Percentiles rank a stretch among this genome's conserved stretches.
phyloP scores from a whole-genome alignment of 208 protist species.

The Trypanosoma cruzi region DNA sequence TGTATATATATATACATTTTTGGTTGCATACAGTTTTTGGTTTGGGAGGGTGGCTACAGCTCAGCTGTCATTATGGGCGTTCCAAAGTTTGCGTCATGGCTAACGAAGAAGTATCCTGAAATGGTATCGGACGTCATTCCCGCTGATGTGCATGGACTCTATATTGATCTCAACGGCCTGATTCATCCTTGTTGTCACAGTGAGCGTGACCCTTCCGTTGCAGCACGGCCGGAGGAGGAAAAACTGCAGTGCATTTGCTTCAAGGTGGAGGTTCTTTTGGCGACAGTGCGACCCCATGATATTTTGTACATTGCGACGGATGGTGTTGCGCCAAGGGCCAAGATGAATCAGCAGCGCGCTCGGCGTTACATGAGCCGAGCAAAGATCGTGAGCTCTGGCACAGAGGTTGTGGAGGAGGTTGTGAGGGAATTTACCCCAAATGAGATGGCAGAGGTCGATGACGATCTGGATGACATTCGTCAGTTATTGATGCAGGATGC shows the following conservation, averaged over 20 bases:
- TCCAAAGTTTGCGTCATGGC: slow-evolving; percentile 82
- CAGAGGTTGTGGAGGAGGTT: slow-evolving; percentile 33
- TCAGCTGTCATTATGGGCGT: slow-evolving; percentile 57
- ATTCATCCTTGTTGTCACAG: slow-evolving; percentile 99
- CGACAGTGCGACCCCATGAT: slow-evolving; percentile 92
- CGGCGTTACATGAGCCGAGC: slow-evolving; percentile 83
- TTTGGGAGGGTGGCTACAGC: not conserved
- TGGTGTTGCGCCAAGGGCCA: slow-evolving; percentile 98
- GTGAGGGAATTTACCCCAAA: slow-evolving; percentile 51
- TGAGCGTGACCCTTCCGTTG: slow-evolving; percentile 74
- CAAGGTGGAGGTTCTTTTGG: slow-evolving; percentile 97
- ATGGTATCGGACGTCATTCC: slow-evolving; percentile 54
- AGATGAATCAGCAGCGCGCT: slow-evolving; percentile 99
- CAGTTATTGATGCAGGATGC: slow-evolving; percentile 40
- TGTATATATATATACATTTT: too few species aligned
- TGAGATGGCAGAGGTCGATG: slow-evolving; percentile 39
- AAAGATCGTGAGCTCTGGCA: not conserved
- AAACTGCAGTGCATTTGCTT: slow-evolving; percentile 89
- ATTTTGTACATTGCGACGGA: slow-evolving; percentile 98
- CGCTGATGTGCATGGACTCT: slow-evolving; percentile 80
- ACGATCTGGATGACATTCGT: slow-evolving; percentile 56
- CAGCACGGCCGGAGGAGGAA: slow-evolving; percentile 64
- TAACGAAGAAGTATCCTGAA: slow-evolving; percentile 77
- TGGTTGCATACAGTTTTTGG: too few species aligned
- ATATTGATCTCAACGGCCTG: slow-evolving; percentile 95